These are phyloP conservation scores for Neurospora pannonica DNA, from an alignment of 495 filamentous ascomycete genomes.

Conservation along the genomic window DNA sequence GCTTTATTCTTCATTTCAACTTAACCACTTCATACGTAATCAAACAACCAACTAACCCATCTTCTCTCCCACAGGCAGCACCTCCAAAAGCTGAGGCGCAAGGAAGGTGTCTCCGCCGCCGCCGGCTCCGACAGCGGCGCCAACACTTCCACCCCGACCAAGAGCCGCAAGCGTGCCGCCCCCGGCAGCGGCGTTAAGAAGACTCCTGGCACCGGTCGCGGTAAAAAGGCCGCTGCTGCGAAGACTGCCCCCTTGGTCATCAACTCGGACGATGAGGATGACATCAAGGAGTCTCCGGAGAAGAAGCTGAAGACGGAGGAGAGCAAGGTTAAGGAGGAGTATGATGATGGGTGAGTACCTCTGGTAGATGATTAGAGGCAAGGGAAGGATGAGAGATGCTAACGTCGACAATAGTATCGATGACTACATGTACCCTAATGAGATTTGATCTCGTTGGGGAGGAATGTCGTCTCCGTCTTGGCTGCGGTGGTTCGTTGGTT, in stretches of 20 bases:
- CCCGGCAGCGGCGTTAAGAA: constrained; percentile 1
- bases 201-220: neutral
- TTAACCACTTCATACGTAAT: neutral
- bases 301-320: constrained; percentile 10
- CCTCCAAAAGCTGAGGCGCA: constrained; percentile 29
- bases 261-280: neutral
- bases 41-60: constrained; percentile 8
- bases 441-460: neutral
- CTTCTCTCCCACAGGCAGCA: constrained; percentile 24
- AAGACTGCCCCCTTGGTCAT: neutral
- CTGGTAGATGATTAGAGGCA: too few relatives aligned
- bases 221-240: neutral
- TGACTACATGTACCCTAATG: neutral
- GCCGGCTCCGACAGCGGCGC: neutral
- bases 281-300: neutral
- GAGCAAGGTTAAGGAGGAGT: constrained; percentile 3
- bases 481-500: neutral
- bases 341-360: constrained; percentile 1
- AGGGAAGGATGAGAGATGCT: too few relatives aligned
- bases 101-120: constrained; percentile 12
- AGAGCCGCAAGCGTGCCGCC: constrained; percentile 9
- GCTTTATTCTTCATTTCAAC: neutral
- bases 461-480: neutral
- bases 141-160: constrained; percentile 1
- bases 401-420: neutral